These are phyloP conservation scores for Aspergillus ochraceus DNA, from an alignment of 2,329 filamentous ascomycete species.

Conservation along the genomic window DNA sequence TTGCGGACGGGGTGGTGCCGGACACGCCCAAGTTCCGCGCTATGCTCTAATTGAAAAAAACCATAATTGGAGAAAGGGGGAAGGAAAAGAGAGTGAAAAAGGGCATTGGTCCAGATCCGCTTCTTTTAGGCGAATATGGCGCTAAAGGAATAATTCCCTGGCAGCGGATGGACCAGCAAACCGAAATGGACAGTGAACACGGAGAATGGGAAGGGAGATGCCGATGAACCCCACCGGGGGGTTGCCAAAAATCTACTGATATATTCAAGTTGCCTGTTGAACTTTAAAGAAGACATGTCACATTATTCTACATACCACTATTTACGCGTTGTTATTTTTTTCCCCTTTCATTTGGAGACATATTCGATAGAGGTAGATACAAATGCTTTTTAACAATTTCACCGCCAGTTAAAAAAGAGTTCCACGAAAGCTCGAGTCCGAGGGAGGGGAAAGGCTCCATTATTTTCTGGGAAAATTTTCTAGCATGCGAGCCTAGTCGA, in stretches of 20 bases:
- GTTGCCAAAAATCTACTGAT: neutral
- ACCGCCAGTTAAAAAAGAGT: neutral
- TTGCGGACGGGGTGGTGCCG: constrained; percentile 31
- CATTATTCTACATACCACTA: neutral
- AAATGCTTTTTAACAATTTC: neutral
- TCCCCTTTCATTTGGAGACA: neutral
- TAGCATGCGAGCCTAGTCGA: neutral
- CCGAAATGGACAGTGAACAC: neutral
- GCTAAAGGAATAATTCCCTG: constrained; percentile 2
- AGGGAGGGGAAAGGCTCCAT: neutral
- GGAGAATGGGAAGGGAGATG: neutral
- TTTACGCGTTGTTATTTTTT: neutral
- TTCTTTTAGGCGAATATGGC: constrained; percentile 10
- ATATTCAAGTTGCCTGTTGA: neutral
- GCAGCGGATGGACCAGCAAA: neutral
- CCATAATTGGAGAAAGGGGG: neutral
- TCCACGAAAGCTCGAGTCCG: too few relatives aligned
- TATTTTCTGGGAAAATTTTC: neutral
- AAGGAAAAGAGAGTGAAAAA: neutral
- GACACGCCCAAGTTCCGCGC: constrained; percentile 33
- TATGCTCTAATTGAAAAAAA: constrained; percentile 29
- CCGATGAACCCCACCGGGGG: neutral
- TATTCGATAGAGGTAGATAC: neutral
- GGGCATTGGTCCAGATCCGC: constrained; percentile 1
- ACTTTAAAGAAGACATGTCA: neutral